Percentiles rank a stretch among this genome's conserved stretches.
phyloP scores from a whole-genome alignment of 106 monocot genomes.

The Phalaenopsis equestris region DNA sequence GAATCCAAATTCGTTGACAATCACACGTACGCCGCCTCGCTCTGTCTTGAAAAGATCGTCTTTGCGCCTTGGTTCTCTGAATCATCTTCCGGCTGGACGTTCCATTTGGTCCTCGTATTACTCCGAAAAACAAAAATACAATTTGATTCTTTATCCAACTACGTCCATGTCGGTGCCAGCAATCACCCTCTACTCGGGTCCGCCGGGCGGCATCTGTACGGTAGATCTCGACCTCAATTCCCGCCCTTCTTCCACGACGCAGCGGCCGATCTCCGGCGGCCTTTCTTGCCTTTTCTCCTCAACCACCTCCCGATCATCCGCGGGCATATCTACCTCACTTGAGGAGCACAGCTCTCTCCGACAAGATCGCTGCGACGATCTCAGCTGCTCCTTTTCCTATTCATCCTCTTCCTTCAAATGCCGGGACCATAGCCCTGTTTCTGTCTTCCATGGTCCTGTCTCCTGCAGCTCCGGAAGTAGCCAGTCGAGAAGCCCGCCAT shows the following conservation, averaged over 20 bases:
- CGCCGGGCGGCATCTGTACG: conserved; percentile 45
- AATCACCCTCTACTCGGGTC: conserved; percentile 70
- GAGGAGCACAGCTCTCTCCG: conserved; percentile 36
- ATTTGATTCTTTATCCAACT: neutral
- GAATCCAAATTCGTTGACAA: neutral
- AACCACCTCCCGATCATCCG: conserved; percentile 10
- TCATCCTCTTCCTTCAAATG: conserved; percentile 41
- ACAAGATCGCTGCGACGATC: conserved; percentile 36
- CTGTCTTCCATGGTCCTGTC: conserved; percentile 69
- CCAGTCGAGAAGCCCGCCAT: conserved; percentile 19
- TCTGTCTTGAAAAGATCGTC: neutral
- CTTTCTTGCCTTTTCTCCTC: conserved; percentile 77
- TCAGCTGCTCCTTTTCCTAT: conserved; percentile 50
- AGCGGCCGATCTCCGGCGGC: conserved; percentile 52
- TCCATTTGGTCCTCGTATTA: neutral
- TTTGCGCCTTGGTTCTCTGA: neutral
- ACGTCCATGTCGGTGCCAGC: conserved; percentile 74
- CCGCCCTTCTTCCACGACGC: conserved; percentile 21
- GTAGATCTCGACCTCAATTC: conserved; percentile 50
- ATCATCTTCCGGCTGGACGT: neutral
- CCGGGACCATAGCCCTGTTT: conserved; percentile 76
- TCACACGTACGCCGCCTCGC: neutral
- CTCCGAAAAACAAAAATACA: too few species aligned
- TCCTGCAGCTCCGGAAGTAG: conserved; percentile 34
- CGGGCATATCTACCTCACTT: conserved; percentile 10